These are phyloP conservation scores for Chalciporus sp. DNA, from an alignment of 1,284 basidiomycete genomes.

Conservation along the genomic window DNA sequence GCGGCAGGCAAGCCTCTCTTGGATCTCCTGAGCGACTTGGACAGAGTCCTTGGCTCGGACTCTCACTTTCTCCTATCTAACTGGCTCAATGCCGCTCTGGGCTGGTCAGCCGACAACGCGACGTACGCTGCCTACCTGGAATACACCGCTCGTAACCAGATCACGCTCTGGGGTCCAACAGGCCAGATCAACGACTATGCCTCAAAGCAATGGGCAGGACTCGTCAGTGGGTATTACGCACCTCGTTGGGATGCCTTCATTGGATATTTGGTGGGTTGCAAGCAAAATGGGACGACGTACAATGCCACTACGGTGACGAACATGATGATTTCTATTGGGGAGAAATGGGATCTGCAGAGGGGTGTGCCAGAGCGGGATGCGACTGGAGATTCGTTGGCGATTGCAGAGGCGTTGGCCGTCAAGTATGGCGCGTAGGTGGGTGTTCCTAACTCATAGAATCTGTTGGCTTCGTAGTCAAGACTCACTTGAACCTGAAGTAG, in stretches of 20 bases:
- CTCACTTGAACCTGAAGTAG: no score
- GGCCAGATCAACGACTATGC: slow-evolving; percentile 49
- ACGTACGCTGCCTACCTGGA: slow-evolving; percentile 41
- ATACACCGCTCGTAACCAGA: slow-evolving; percentile 46
- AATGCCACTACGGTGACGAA: slow-evolving; percentile 28
- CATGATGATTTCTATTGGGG: slow-evolving; percentile 37
- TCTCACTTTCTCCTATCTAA: slow-evolving; percentile 39
- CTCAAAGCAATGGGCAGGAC: slow-evolving; percentile 48
- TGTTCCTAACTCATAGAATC: no score
- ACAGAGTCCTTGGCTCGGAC: slow-evolving; percentile 39
- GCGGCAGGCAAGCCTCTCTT: slow-evolving; percentile 33
- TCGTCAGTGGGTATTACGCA: slow-evolving; percentile 42
- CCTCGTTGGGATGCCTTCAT: slow-evolving; percentile 41
- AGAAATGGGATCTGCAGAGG: slow-evolving; percentile 32
- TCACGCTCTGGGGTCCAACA: slow-evolving; percentile 48
- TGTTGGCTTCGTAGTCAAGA: no score
- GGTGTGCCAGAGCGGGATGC: slow-evolving; percentile 23
- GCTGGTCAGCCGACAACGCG: slow-evolving; percentile 32
- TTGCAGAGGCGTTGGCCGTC: slow-evolving; percentile 22
- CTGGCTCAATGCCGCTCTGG: slow-evolving; percentile 41
- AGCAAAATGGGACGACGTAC: slow-evolving; percentile 33
- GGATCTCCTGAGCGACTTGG: slow-evolving; percentile 39
- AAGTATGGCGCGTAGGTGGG: slow-evolving; percentile 15
- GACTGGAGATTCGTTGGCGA: slow-evolving; percentile 30
- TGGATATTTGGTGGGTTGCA: slow-evolving; percentile 35